These are phyloP conservation scores for Phylloporus rhodoxanthus DNA, from an alignment of 768 basidiomycete genomes.

Conservation along the genomic window DNA sequence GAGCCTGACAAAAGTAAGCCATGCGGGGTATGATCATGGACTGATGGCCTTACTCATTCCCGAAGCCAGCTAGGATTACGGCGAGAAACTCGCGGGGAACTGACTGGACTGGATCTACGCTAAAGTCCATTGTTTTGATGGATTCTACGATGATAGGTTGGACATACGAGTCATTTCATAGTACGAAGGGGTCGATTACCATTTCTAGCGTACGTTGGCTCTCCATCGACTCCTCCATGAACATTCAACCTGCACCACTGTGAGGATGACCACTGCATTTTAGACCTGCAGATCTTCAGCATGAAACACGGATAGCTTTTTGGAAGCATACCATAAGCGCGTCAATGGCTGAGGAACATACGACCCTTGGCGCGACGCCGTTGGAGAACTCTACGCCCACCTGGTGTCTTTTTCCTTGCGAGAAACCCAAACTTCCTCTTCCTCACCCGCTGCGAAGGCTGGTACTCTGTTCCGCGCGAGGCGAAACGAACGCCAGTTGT, in stretches of 20 bases:
- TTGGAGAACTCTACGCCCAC: conserved; percentile 67
- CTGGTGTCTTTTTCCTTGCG: conserved; percentile 58
- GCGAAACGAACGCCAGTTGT: conserved; percentile 42
- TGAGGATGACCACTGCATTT: not conserved
- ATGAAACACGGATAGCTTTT: not conserved
- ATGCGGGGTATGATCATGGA: not conserved
- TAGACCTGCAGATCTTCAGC: not conserved
- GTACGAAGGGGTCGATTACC: conserved; percentile 8
- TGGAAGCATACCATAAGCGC: conserved; percentile 8
- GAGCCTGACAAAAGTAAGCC: conserved; percentile 43
- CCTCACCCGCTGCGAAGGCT: conserved; percentile 89
- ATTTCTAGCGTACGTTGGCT: conserved; percentile 14
- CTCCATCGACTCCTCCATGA: not conserved
- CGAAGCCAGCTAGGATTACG: conserved; percentile 85
- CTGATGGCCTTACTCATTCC: conserved; percentile 67
- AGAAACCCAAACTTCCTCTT: conserved; percentile 94
- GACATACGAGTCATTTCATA: conserved; percentile 13
- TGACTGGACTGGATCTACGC: conserved; percentile 45
- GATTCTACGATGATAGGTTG: no score
- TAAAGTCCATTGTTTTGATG: conserved; percentile 51
- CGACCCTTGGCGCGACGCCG: conserved; percentile 73
- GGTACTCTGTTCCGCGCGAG: conserved; percentile 84
- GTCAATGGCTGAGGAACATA: conserved; percentile 73
- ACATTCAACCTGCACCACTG: not conserved
- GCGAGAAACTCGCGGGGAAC: conserved; percentile 78